Evolutionary conservation across 371 early-diverging fungal species (phyloP), one percentile per base, ranked within the genome.

Genomic region (Mycotypha africana): DNA sequence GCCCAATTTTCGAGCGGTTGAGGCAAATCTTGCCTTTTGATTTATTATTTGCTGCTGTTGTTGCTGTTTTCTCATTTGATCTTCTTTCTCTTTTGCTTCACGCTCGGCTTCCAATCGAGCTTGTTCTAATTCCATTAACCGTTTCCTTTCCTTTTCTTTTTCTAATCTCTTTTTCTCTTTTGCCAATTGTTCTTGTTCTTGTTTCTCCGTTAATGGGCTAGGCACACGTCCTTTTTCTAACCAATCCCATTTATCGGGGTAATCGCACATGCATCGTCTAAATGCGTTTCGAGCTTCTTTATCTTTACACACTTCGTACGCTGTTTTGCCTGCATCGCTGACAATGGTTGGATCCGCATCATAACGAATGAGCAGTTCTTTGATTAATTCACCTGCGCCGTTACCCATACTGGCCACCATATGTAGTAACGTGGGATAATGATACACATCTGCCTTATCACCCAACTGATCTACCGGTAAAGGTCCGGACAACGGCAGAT

Each of bases 281-380:
- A 93, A 93, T 0, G 76, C 82, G 56, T 92, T 90, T 9, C 93
- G 71, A 0, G 84, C 83, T 14, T 76, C 73, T 46, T 89, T 88
- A 58, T 82, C 79, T 34, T 72, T 79, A 8, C 89, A 76, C 5
- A 92, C 67, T 30, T 92, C 90, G 52, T 93, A 95, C 0, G 96
- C 85, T 8, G 85, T 85, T 44, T 78, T 74, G 15, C 83, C 80
- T 6, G 66, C 67, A 4, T 71, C 58, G 26, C 68, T 78, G 12
- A 79, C 67, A 3, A 85, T 56, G 0, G 92, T 91, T 0, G 94
- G 94, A 50, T 94, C 88, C 0, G 85, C 92, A 16, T 59, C 31
- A 35, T 86, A 84, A n/a, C 74, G 58, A 7, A 78, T 74, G 30
- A 96, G 61, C 2, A 96, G 62, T 4, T 57, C 59, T 6, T 68